phyloP scores from a whole-genome alignment of 2,329 filamentous ascomycete species.

The Beauveria brongniartii region DNA sequence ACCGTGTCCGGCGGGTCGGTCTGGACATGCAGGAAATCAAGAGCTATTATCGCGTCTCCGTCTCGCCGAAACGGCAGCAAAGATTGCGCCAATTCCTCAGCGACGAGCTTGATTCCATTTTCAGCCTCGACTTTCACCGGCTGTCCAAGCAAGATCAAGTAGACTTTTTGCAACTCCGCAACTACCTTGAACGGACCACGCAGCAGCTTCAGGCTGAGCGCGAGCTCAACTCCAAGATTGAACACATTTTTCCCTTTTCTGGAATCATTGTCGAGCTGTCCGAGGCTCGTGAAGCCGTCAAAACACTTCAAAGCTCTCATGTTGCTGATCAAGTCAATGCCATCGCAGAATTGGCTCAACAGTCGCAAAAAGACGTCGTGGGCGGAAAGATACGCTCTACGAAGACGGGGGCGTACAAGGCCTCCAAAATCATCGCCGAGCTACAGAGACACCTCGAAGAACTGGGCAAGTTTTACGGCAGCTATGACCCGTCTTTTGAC shows the following conservation, averaged over 20 bases:
- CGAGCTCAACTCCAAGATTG: constrained; percentile 27
- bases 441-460: constrained; percentile 36
- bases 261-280: constrained; percentile 33
- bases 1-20: constrained; percentile 35
- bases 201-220: constrained; percentile 32
- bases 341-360: constrained; percentile 23
- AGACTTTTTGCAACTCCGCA: constrained; percentile 43
- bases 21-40: constrained; percentile 39
- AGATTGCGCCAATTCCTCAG: constrained; percentile 33
- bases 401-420: constrained; percentile 38
- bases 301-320: constrained; percentile 32
- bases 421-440: constrained; percentile 32
- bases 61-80: constrained; percentile 32
- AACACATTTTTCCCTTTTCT: constrained; percentile 37
- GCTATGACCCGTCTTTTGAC: constrained; percentile 48
- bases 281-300: constrained; percentile 38
- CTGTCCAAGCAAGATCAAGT: constrained; percentile 35
- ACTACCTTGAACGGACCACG: constrained; percentile 31
- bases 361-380: constrained; percentile 27
- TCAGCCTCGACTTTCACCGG: constrained; percentile 19
- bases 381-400: constrained; percentile 25
- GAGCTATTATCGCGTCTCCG: constrained; percentile 39
- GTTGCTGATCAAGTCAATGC: constrained; percentile 34
- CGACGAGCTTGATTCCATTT: constrained; percentile 28
- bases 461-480: constrained; percentile 41